These are phyloP conservation scores for Sporothrix phasma DNA, from an alignment of 2,329 filamentous ascomycete genomes.

Conservation along the genomic window DNA sequence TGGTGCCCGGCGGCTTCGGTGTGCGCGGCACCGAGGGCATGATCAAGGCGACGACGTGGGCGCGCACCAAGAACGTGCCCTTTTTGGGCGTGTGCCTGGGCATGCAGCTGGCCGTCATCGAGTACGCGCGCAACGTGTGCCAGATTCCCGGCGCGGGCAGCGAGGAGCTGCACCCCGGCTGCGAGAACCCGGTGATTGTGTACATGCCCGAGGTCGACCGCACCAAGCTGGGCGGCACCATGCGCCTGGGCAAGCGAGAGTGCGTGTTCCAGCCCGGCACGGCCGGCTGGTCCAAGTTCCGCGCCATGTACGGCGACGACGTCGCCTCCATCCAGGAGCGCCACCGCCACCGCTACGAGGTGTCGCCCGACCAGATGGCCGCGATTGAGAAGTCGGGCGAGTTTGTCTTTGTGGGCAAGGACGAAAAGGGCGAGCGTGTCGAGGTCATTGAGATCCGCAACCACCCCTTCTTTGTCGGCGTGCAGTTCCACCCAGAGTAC, in stretches of 20 bases:
- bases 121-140: slow-evolving; percentile 70
- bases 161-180: slow-evolving; percentile 45
- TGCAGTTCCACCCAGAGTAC: slow-evolving; percentile 88
- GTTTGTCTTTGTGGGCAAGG: slow-evolving; percentile 64
- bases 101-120: slow-evolving; percentile 88
- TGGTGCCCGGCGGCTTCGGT: slow-evolving; percentile 72
- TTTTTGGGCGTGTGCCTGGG: slow-evolving; percentile 87
- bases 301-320: slow-evolving; percentile 52
- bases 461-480: slow-evolving; percentile 63
- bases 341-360: slow-evolving; percentile 72
- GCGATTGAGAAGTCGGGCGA: slow-evolving; percentile 48
- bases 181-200: slow-evolving; percentile 64
- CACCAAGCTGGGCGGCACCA: slow-evolving; percentile 66
- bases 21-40: slow-evolving; percentile 78
- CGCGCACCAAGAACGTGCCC: slow-evolving; percentile 67
- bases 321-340: slow-evolving; percentile 48
- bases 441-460: slow-evolving; percentile 67
- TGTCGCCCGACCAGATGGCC: slow-evolving; percentile 61
- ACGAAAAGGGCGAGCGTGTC: slow-evolving; percentile 63
- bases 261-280: slow-evolving; percentile 59
- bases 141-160: slow-evolving; percentile 47
- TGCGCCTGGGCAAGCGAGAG: slow-evolving; percentile 62
- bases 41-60: slow-evolving; percentile 79
- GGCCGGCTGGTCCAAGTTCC: slow-evolving; percentile 59
- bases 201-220: slow-evolving; percentile 70